Evolutionary conservation across 1,284 basidiomycete genomes (phyloP).

Genomic region (Rhodotorula sp.): DNA sequence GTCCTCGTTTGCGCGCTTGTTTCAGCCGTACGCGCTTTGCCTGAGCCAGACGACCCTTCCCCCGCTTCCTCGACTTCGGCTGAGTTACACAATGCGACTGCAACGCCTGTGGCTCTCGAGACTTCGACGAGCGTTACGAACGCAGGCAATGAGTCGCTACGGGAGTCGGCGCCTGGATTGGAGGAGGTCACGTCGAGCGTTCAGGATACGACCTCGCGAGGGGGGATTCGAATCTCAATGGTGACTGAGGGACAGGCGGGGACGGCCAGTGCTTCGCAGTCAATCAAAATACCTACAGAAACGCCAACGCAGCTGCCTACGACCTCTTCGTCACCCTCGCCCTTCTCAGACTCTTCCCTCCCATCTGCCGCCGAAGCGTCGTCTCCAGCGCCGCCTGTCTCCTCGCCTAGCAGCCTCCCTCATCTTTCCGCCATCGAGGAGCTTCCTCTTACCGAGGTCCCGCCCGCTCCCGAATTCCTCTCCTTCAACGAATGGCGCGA

Average conservation of each 20-base stretch:
- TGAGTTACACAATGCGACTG: background rate
- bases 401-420: background rate
- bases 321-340: background rate
- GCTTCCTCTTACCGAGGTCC: conserved; percentile 13
- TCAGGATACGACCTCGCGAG: no score
- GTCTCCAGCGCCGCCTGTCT: background rate
- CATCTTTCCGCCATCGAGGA: conserved; percentile 7
- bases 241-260: no score
- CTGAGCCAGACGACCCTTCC: background rate
- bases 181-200: no score
- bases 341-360: background rate
- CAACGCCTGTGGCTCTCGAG: background rate
- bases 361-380: background rate
- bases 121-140: background rate
- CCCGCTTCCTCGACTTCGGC: background rate
- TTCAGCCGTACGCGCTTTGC: background rate
- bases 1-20: background rate
- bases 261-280: no score
- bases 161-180: no score
- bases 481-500: conserved; percentile 79
- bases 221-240: no score
- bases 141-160: no score
- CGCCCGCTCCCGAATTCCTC: conserved; percentile 57
- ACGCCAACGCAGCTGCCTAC: background rate
- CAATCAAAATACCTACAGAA: no score